Evolutionary conservation across 2,329 filamentous ascomycete species (phyloP), one percentile per base, ranked within the genome.

Genomic region (Aspergillus vadensis): DNA sequence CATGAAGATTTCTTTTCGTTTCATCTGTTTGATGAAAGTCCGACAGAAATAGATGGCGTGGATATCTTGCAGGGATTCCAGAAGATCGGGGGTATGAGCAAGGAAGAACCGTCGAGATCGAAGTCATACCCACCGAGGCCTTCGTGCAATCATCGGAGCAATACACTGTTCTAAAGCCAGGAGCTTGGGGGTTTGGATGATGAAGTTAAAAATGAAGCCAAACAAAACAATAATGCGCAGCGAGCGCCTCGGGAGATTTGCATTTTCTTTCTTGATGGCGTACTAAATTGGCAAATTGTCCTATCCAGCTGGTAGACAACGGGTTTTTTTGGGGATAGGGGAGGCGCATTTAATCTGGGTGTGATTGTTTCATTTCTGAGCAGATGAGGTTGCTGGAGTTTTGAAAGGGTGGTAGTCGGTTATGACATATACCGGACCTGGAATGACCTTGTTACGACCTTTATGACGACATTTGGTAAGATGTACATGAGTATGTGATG

Each of bases 1-100:
- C 74, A 79, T 41, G 77, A 80, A 58, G 78, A 80, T 59, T 76
- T 81, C 32, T 80, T 81, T 64, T 78, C 79, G n/a, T 81, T 80
- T 65, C 77, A 77, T 50, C 75, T 80, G 27, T 80, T 80, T 49
- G 78, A 81, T 36, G 79, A 81, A 55, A 70, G 72, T 48, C 70
- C 73, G 14, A 73, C 73, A 32, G 79, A 80, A 30, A 76, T 79
- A 15, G 78, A 80, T 60, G 77, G 77, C 21, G 72, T 81, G 43
- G 79, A 81, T 66, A 74, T 81, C 32, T 61, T 80, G 44, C 78
- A 81, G 66, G 79, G 79, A 4, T 81, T 81, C 65, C 75, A 80
- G 58, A 81, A 80, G 62, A 81, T 81, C 63, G 79, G 77, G 53
- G 75, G 76, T 19, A 55, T 70, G 49, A 70, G 52, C 51, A 77